Base-by-base conservation (phyloP, 352 stramenopile genomes). In the Phytophthora vignae region DNA sequence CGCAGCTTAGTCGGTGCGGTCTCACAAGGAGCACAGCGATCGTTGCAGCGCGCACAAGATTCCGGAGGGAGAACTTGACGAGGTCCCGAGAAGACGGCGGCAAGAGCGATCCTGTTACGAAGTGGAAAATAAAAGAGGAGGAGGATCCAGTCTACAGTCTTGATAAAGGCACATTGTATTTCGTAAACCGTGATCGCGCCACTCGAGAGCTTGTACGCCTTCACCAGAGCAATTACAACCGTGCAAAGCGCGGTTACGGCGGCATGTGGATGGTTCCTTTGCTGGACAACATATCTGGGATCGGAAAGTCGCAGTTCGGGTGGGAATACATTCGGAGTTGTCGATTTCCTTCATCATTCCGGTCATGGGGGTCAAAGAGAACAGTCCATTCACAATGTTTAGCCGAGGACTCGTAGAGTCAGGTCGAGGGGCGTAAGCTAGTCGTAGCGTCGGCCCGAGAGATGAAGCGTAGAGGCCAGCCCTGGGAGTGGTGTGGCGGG, bases 241-340 rank as follows among this genome's bases (percentile, higher is more conserved):
- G n/a, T n/a, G n/a, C n/a, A 55, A 22, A 54, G 19, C 10, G 22
- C 17, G 11, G 49, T 10, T 38, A 8, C 1, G 56, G 10, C 33
- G 10, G 14, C 33, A 14, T 49, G 65, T 11, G n/a, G n/a, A n/a
- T n/a, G n/a, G n/a, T n/a, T n/a, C n/a, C n/a, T 21, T 11, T 74
- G 22, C 38, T 44, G 12, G 53, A 70, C 60, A 55, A 74, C 17
- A 44, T 65, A 4, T 33, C 29, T 4, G 52, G 53, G 4, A 25
- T 74, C 4, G 67, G 42, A 10, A 69, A n/a, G n/a, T 59, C 67
- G 44, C 31, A 27, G 3, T 69, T 74, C 33, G 60, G 14, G 3
- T 1, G 14, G 2, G 7, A 74, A 8, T 74, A 74, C 15, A 65
- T 69, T 48, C 42, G 55, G 6, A 53, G 4, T 9, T 44, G n/a